These are phyloP conservation scores for Senecio squalidus DNA, from an alignment of 140 eudicot species.

Conservation along the genomic window DNA sequence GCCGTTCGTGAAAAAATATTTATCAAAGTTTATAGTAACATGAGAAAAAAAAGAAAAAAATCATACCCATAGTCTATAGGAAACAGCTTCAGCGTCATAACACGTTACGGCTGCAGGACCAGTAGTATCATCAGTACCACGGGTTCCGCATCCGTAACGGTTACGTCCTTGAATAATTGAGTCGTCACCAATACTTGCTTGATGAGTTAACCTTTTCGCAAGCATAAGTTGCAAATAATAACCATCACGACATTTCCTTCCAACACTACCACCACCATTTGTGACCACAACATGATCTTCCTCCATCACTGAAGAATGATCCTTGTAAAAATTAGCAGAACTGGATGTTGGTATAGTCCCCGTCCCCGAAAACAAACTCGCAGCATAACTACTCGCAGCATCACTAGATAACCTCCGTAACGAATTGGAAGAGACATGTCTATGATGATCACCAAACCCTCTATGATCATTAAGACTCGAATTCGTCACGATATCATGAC, in stretches of 20 bases:
- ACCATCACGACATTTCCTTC: constrained; percentile 46
- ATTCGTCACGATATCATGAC: neutral
- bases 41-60: neutral
- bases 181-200: constrained; percentile 30
- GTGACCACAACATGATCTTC: constrained; percentile 31
- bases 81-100: constrained; percentile 65
- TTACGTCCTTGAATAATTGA: constrained; percentile 28
- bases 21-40: no score
- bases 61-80: constrained; percentile 87
- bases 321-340: constrained; percentile 32
- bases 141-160: constrained; percentile 20
- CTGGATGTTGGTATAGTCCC: constrained; percentile 44
- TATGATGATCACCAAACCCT: no score
- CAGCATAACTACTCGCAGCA: constrained; percentile 58
- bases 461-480: neutral
- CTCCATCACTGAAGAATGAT: constrained; percentile 26
- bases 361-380: constrained; percentile 81
- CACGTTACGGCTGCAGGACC: constrained; percentile 23
- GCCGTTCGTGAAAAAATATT: no score
- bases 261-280: constrained; percentile 10
- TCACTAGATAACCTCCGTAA: constrained; percentile 66
- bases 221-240: constrained; percentile 55
- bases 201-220: constrained; percentile 46
- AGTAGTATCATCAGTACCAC: neutral
- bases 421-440: neutral